phyloP scores from a whole-genome alignment of 129 eudicot species.

The Arctium lappa region DNA sequence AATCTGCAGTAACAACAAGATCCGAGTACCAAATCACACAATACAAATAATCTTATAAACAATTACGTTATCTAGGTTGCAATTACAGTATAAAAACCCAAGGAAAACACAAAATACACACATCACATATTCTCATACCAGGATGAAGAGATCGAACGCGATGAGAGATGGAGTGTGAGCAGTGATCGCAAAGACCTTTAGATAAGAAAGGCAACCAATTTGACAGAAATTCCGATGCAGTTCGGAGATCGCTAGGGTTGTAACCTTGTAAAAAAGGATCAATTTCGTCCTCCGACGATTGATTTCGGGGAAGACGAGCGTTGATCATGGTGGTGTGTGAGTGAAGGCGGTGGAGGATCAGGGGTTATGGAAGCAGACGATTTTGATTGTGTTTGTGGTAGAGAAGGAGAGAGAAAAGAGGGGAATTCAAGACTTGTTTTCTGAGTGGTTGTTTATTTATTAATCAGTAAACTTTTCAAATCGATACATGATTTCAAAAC shows the following conservation, averaged over 20 bases:
- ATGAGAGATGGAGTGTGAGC: constrained; percentile 43
- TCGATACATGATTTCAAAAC: neutral
- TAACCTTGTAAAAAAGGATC: constrained; percentile 61
- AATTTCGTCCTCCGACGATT: constrained; percentile 3
- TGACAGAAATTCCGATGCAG: constrained; percentile 69
- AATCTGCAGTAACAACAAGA: neutral
- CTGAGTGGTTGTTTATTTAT: neutral
- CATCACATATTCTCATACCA: constrained; percentile 7
- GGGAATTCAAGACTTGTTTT: neutral
- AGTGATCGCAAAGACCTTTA: constrained; percentile 60
- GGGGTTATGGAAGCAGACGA: constrained; percentile 4
- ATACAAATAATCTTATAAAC: neutral
- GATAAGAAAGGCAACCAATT: constrained; percentile 86
- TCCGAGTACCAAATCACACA: neutral
- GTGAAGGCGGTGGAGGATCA: neutral
- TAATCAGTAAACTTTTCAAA: neutral
- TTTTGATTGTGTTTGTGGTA: neutral
- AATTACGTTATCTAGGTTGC: neutral
- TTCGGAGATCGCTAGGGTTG: constrained; percentile 60
- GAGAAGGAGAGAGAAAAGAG: neutral
- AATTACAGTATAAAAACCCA: neutral
- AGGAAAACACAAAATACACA: neutral
- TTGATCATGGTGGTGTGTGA: constrained; percentile 26
- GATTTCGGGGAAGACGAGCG: constrained; percentile 16
- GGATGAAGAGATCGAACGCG: constrained; percentile 64